Percentiles rank a stretch among this genome's conserved stretches.
Conservation (phyloP, 176 grass and related monocot species). For the Eleusine coracana region DNA sequence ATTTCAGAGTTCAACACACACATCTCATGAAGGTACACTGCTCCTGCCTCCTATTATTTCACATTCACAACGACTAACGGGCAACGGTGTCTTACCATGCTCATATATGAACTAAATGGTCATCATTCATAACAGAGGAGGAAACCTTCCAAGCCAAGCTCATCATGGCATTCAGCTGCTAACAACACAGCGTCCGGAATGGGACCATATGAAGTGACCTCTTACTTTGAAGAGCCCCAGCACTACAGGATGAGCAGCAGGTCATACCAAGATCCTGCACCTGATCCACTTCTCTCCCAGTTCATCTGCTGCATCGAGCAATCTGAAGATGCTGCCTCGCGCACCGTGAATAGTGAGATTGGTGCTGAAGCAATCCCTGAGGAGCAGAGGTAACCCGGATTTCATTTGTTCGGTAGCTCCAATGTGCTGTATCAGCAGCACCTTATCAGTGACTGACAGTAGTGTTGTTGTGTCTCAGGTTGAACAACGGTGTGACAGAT, state of each 20-base stretch:
- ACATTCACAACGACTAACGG: not conserved
- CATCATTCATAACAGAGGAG: conserved; percentile 53
- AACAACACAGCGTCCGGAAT: conserved; percentile 18
- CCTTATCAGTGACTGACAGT: not conserved
- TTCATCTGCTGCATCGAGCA: conserved; percentile 55
- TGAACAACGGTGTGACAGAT: conserved; percentile 16
- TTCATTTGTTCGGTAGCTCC: not conserved
- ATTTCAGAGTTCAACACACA: conserved; percentile 70
- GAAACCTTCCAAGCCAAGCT: conserved; percentile 63
- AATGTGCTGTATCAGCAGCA: not conserved
- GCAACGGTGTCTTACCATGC: not conserved
- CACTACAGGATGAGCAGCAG: conserved; percentile 31
- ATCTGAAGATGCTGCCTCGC: not conserved
- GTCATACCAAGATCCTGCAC: conserved; percentile 43
- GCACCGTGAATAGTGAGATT: not conserved
- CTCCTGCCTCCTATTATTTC: not conserved
- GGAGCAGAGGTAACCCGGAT: conserved; percentile 48
- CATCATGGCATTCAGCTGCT: conserved; percentile 40
- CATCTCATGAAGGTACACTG: conserved; percentile 65
- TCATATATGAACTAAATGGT: conserved; percentile 4
- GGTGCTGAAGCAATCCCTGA: conserved; percentile 1
- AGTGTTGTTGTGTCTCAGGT: conserved; percentile 33
- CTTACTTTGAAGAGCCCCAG: conserved; percentile 38
- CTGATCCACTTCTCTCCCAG: conserved; percentile 75
- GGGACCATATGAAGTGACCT: conserved; percentile 44